Base-by-base conservation (phyloP, 2,329 filamentous ascomycete genomes). In the Pezicula carpinea region DNA sequence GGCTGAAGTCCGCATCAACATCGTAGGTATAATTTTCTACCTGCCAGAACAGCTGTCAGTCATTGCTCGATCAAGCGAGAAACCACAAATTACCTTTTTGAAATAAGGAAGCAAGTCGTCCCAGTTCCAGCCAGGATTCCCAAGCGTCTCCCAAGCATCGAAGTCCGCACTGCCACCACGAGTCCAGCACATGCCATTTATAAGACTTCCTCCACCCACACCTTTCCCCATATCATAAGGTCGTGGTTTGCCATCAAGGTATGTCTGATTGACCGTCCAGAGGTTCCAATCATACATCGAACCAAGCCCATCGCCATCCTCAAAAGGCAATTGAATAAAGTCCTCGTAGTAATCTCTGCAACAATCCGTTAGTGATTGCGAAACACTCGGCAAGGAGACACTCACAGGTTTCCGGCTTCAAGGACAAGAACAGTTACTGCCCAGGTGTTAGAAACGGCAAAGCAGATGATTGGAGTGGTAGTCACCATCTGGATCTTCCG, bases 171-270 rank as follows among this genome's bases (percentile, higher is more conserved):
- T 29, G 26, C 26, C 26, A 11, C 26, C 26, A 11, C 26, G 26
- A 29, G 26, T 29, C 26, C 26, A 29, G 10, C 26, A 29, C 57
- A 70, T 66, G n/a, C 64, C 68, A 57, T 73, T 72, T 41, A 73
- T 57, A 5, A 64, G 60, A 14, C 62, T 66, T 5, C 69, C 66
- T 6, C 70, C 70, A 15, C 69, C 68, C 40, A 53, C 42, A 34
- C 52, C 55, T 29, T 55, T 49, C 4, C 49, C 57, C 39, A 56
- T 46, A 40, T 59, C 50, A 33, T 55, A 54, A 15, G 56, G 51
- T 14, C 57, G 49, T 15, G 50, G 43, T 38, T 48, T 44, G 7
- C 57, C 54, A 48, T 59, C 57, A 11, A 60, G 55, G 36, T 44
- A 55, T 32, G 18, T 29, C 26, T 29, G 26, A 11, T 29, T 29